These are phyloP conservation scores for Bipolaris zeicola DNA, from an alignment of 2,329 filamentous ascomycete genomes.

Conservation along the genomic window DNA sequence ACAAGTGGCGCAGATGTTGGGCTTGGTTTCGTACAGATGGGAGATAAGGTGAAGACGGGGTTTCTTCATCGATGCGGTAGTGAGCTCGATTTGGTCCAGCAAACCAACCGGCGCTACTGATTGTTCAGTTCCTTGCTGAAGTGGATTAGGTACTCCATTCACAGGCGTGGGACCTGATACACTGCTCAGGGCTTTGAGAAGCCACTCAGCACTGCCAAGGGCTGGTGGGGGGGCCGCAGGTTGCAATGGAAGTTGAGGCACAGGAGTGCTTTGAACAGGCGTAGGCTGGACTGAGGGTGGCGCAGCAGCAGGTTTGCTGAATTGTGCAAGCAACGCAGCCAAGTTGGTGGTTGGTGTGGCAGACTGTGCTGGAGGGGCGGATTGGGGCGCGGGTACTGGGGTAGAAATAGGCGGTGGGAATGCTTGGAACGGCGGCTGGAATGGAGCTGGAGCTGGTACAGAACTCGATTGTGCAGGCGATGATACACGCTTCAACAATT, in stretches of 20 bases:
- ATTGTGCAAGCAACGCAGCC: conserved; percentile 41
- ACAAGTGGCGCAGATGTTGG: conserved; percentile 89
- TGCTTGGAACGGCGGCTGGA: conserved; percentile 36
- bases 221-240: conserved; percentile 19
- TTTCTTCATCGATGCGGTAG: conserved; percentile 72
- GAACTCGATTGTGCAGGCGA: conserved; percentile 34
- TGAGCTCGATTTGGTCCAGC: conserved; percentile 63
- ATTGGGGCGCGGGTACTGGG: conserved; percentile 26
- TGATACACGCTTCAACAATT: conserved; percentile 37
- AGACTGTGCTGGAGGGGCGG: conserved; percentile 32
- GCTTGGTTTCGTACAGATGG: conserved; percentile 77
- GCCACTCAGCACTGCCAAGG: conserved; percentile 36
- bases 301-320: conserved; percentile 32
- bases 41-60: conserved; percentile 76
- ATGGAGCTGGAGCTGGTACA: conserved; percentile 31
- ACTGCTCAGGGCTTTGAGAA: conserved; percentile 40
- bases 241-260: conserved; percentile 29
- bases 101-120: conserved; percentile 46
- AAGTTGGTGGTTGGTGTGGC: conserved; percentile 37
- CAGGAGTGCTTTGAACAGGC: conserved; percentile 21
- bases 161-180: conserved; percentile 32
- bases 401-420: conserved; percentile 29
- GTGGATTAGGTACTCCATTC: conserved; percentile 33
- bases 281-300: conserved; percentile 23
- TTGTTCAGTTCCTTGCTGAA: conserved; percentile 37